Conservation (phyloP, 768 basidiomycete genomes). For the Lactarius psammicola region DNA sequence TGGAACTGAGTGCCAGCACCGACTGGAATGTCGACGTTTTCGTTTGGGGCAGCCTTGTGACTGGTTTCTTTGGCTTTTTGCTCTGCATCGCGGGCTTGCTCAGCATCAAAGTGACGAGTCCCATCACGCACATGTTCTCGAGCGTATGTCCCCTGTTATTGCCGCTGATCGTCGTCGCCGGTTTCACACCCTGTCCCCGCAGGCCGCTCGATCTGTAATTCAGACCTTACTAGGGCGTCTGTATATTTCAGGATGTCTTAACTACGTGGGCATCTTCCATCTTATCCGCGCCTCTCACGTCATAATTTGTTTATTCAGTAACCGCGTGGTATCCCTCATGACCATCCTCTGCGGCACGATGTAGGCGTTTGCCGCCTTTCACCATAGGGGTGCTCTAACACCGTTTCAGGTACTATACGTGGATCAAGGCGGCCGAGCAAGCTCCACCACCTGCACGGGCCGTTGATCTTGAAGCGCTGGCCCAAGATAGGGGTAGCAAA, state of each 20-base stretch:
- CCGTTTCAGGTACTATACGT: slow-evolving; percentile 53
- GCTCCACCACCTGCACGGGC: slow-evolving; percentile 33
- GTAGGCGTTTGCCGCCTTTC: slow-evolving; percentile 38
- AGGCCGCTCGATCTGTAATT: slow-evolving; percentile 77
- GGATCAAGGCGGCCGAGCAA: slow-evolving; percentile 45
- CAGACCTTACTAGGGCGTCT: slow-evolving; percentile 80
- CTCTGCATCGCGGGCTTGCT: slow-evolving; percentile 76
- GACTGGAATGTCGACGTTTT: slow-evolving; percentile 55
- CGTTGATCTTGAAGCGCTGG: slow-evolving; percentile 43
- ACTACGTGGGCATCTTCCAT: slow-evolving; percentile 49
- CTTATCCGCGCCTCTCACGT: slow-evolving; percentile 8
- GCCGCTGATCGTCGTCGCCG: neutral
- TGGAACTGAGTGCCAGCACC: slow-evolving; percentile 39
- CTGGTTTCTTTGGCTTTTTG: slow-evolving; percentile 78
- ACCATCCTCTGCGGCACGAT: slow-evolving; percentile 69
- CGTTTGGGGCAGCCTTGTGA: slow-evolving; percentile 62
- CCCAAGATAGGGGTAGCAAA: slow-evolving; percentile 29
- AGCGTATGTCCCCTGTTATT: slow-evolving; percentile 47
- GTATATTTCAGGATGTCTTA: slow-evolving; percentile 71
- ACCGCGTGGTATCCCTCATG: slow-evolving; percentile 39
- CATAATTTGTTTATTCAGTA: slow-evolving; percentile 10
- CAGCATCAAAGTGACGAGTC: slow-evolving; percentile 80
- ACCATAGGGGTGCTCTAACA: neutral
- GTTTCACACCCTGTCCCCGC: neutral
- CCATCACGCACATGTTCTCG: slow-evolving; percentile 84